Conservation (phyloP, 257 asterid species). For the Solanum chmielewskii region DNA sequence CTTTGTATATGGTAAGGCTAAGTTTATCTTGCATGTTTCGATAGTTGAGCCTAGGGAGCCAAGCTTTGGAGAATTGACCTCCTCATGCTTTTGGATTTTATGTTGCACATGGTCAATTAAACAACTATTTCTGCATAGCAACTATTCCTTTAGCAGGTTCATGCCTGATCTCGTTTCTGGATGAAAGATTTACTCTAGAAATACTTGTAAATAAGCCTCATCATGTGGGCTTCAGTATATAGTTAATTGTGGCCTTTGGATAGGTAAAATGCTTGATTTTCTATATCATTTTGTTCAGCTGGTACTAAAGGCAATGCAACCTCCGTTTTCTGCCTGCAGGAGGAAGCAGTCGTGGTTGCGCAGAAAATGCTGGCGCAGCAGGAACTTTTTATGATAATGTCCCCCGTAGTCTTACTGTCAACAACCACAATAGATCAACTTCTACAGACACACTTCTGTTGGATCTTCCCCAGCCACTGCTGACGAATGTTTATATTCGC, state of each 20-base stretch:
- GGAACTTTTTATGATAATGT: slow-evolving; percentile 94
- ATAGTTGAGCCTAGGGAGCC: neutral
- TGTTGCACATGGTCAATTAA: neutral
- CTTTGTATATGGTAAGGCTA: slow-evolving; percentile 54
- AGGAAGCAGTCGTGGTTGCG: slow-evolving; percentile 90
- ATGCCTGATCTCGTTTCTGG: neutral
- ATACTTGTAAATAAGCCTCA: neutral
- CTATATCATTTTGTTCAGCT: neutral
- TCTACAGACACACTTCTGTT: slow-evolving; percentile 83
- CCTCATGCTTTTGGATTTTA: neutral
- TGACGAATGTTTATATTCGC: slow-evolving; percentile 74
- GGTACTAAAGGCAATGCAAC: slow-evolving; percentile 8
- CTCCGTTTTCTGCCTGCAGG: slow-evolving; percentile 41
- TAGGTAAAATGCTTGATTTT: neutral
- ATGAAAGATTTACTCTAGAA: neutral
- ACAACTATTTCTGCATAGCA: neutral
- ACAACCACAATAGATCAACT: slow-evolving; percentile 69
- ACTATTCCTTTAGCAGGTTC: neutral
- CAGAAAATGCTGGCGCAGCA: slow-evolving; percentile 94
- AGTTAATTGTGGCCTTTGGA: neutral
- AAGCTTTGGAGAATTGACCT: neutral
- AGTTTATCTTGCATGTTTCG: neutral
- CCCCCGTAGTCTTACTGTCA: slow-evolving; percentile 90
- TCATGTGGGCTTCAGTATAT: neutral
- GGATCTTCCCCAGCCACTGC: slow-evolving; percentile 89